phyloP scores from a whole-genome alignment of 2,329 filamentous ascomycete species.

The Beauveria medogensis region DNA sequence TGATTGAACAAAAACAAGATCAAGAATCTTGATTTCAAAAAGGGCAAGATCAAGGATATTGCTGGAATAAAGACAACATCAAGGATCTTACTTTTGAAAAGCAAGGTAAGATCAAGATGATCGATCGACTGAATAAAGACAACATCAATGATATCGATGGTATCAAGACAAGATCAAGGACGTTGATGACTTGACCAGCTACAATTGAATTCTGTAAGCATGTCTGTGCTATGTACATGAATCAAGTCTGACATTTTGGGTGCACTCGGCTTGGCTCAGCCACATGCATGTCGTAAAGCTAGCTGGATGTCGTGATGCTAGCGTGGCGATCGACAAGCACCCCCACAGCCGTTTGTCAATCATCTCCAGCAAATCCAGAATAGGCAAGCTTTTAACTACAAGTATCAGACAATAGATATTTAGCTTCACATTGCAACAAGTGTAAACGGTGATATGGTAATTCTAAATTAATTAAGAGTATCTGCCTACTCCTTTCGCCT shows the following conservation, averaged over 20 bases:
- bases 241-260: too few species aligned
- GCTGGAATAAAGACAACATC: too few species aligned
- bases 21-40: too few species aligned
- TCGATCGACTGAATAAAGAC: too few species aligned
- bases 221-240: not conserved
- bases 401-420: not conserved
- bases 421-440: not conserved
- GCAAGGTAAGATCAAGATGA: too few species aligned
- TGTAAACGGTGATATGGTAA: not conserved
- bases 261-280: not conserved
- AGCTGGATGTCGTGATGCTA: not conserved
- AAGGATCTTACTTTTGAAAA: too few species aligned
- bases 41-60: too few species aligned
- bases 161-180: too few species aligned
- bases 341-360: slow-evolving; percentile 2
- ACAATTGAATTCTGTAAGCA: too few species aligned
- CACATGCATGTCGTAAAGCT: not conserved
- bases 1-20: too few species aligned
- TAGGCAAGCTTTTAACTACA: not conserved
- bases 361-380: not conserved
- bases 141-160: too few species aligned
- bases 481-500: slow-evolving; percentile 9
- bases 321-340: slow-evolving; percentile 3
- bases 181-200: not conserved
- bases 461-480: slow-evolving; percentile 10